phyloP scores from a whole-genome alignment of 2,329 filamentous ascomycete genomes.

The Colletotrichum tropicicola region DNA sequence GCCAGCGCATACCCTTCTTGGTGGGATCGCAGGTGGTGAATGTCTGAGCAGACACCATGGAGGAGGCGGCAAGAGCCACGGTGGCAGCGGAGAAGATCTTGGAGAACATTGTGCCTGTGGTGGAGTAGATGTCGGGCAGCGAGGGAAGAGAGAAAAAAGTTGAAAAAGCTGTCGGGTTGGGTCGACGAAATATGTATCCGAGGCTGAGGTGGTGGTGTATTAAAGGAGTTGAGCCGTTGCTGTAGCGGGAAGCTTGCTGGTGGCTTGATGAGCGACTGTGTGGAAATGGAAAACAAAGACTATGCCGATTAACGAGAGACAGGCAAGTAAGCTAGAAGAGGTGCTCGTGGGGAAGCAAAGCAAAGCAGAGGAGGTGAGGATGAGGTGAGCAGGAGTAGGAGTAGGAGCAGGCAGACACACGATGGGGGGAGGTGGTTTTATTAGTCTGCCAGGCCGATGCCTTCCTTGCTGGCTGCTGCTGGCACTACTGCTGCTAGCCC shows the following conservation, averaged over 20 bases:
- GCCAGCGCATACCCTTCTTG: conserved; percentile 56
- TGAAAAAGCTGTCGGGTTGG: background rate
- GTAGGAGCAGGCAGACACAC: background rate
- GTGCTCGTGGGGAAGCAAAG: conserved; percentile 23
- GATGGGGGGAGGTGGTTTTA: conserved; percentile 27
- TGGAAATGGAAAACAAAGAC: conserved; percentile 24
- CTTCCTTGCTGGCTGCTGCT: no score
- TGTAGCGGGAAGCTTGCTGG: conserved; percentile 8
- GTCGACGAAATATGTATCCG: conserved; percentile 12
- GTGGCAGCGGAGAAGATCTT: conserved; percentile 55
- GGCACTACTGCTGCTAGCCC: no score
- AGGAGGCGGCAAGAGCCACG: conserved; percentile 58
- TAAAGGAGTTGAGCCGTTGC: conserved; percentile 14
- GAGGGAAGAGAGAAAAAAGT: background rate
- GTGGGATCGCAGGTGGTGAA: conserved; percentile 64
- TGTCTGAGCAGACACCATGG: conserved; percentile 64
- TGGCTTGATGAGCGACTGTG: conserved; percentile 21
- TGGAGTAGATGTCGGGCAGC: background rate
- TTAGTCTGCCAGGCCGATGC: no score
- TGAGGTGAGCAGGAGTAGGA: background rate
- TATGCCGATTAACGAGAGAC: conserved; percentile 30
- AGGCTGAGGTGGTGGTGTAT: conserved; percentile 6
- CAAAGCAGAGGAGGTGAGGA: conserved; percentile 21
- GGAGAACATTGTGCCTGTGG: conserved; percentile 32
- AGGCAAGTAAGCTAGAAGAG: conserved; percentile 18